phyloP scores from a whole-genome alignment of 2,329 filamentous ascomycete species.

The Ceratocystis colombiana region DNA sequence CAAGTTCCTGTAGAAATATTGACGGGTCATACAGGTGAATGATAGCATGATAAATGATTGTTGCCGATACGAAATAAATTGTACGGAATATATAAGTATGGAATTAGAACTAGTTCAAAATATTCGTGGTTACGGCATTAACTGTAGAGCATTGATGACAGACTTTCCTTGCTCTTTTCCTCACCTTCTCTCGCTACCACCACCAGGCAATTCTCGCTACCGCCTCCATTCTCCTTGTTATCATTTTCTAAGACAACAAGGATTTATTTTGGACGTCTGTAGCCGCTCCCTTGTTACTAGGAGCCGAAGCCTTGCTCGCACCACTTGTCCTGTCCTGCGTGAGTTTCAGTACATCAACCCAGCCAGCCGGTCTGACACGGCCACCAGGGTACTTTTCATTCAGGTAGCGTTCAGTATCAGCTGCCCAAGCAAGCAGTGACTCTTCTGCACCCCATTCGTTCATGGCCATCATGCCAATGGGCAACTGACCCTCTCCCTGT shows the following conservation, averaged over 20 bases:
- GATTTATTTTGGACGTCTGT: background rate
- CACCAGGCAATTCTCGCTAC: background rate
- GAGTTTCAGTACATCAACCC: slow-evolving; percentile 47
- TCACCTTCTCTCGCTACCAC: background rate
- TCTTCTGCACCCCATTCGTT: slow-evolving; percentile 60
- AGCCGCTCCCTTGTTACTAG: slow-evolving; percentile 2
- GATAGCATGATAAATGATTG: background rate
- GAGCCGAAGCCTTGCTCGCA: background rate
- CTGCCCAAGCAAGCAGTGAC: slow-evolving; percentile 50
- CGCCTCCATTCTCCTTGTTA: background rate
- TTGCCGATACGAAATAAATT: slow-evolving; percentile 11
- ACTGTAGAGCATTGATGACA: background rate
- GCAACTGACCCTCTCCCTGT: slow-evolving; percentile 49
- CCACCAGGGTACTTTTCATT: slow-evolving; percentile 41
- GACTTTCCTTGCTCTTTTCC: background rate
- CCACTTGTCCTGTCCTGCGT: slow-evolving; percentile 28
- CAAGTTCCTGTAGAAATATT: slow-evolving; percentile 36
- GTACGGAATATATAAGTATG: too few species aligned
- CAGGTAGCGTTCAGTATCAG: slow-evolving; percentile 47
- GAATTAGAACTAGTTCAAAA: too few species aligned
- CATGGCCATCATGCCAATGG: slow-evolving; percentile 53
- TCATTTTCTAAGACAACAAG: slow-evolving; percentile 22
- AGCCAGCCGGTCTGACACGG: slow-evolving; percentile 42
- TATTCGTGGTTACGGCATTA: too few species aligned
- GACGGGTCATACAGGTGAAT: background rate